Evolutionary conservation across 2,329 filamentous ascomycete genomes (phyloP), one percentile per base, ranked within the genome.

Genomic region (Hypoxylon sp.): DNA sequence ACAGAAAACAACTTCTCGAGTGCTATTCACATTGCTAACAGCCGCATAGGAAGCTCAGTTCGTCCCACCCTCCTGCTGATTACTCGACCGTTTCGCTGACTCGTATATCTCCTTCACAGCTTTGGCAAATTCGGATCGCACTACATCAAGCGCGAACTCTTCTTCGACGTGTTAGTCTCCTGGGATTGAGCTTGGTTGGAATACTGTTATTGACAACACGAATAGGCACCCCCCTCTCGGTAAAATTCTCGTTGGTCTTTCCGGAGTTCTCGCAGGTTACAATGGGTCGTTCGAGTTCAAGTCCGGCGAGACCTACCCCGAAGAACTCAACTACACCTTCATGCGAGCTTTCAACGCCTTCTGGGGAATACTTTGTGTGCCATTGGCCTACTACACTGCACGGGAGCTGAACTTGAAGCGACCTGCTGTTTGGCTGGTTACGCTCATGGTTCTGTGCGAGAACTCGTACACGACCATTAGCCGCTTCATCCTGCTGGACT

Each of bases 211-310:
- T 69, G 60, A 69, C 55, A 50, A 33, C 18, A 67, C 55, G 43
- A 18, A 45, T 45, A 66, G 67, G 26, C 66, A 96, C 77, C 95
- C 95, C 65, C 95, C 95, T 51, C 87, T 99, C 60, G 95, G 95
- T 74, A 99, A 99, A 82, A 98, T 99, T 87, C 87, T 99, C 54
- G 94, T 99, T 68, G 95, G 95, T 62, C 84, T 99, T 48, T 98
- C 95, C 5, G 95, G 95, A 73, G 96, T 96, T 73, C 83, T 99
- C 60, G 96, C 94, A 66, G 94, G 94, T 66, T 99, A 99, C 82
- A 99, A 99, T 80, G 95, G 95, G 56, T 96, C 94, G 3, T 99
- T 99, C 78, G 95, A 99, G 73, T 99, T 99, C 84, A 99, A 99
- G 78, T 98, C 94, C 50, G 95, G 95, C 74, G 95, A 98, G 73